Evolutionary conservation across 2,329 filamentous ascomycete genomes (phyloP).

Genomic region (Botrytis byssoidea): DNA sequence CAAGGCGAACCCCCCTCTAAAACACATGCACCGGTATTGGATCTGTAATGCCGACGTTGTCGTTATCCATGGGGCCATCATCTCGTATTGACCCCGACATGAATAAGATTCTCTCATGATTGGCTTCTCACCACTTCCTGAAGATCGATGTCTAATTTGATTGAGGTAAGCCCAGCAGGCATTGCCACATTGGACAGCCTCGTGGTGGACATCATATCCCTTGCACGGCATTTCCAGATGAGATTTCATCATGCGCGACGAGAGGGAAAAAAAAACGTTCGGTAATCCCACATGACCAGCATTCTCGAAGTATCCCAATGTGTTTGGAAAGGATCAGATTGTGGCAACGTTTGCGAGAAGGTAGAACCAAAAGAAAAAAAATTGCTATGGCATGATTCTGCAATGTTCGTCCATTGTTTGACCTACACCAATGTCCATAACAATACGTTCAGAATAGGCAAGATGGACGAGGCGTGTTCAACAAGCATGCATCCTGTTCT

Average conservation of each 20-base stretch:
- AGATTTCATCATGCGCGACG: neutral
- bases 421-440: neutral
- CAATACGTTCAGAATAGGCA: neutral
- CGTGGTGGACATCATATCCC: neutral
- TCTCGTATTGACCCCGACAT: conserved; percentile 5
- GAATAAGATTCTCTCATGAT: neutral
- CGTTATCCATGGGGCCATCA: conserved; percentile 7
- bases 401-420: conserved; percentile 12
- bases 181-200: neutral
- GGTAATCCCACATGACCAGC: neutral
- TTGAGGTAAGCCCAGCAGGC: neutral
- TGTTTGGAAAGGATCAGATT: conserved; percentile 1
- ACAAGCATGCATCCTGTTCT: neutral
- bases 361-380: neutral
- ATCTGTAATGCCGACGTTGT: conserved; percentile 1
- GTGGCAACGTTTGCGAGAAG: neutral
- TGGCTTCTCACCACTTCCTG: neutral
- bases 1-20: neutral
- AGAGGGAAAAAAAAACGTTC: neutral
- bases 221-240: neutral
- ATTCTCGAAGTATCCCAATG: neutral
- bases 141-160: conserved; percentile 7
- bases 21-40: neutral
- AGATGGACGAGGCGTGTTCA: neutral
- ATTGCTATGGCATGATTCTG: neutral